These are phyloP conservation scores for Marasmius fiardii DNA, from an alignment of 1,284 basidiomycete genomes.

Conservation along the genomic window DNA sequence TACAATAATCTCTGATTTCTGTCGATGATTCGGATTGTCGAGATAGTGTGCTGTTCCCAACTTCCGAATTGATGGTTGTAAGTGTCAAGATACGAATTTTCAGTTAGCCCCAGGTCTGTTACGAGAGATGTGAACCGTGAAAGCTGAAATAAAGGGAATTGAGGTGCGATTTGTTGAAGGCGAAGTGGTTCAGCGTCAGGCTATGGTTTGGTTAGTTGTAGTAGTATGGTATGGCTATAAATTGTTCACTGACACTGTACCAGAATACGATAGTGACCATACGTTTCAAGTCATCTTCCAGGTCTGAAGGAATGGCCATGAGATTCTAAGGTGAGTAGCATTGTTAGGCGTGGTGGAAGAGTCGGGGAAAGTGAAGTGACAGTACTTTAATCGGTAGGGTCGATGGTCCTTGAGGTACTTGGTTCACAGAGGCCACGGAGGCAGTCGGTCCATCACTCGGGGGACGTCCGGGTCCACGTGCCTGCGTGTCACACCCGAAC, in stretches of 20 bases:
- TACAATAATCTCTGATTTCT: constrained; percentile 44
- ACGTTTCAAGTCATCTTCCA: constrained; percentile 33
- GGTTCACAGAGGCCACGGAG: neutral
- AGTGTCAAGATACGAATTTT: constrained; percentile 54
- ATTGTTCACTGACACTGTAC: constrained; percentile 48
- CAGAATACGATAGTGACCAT: constrained; percentile 65
- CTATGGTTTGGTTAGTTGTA: constrained; percentile 27
- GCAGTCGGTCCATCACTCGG: too few relatives aligned
- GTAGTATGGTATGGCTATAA: constrained; percentile 11
- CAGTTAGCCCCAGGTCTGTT: constrained; percentile 45
- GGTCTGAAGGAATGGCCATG: neutral
- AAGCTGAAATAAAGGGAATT: constrained; percentile 64
- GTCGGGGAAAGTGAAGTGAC: too few relatives aligned
- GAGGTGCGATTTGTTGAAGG: constrained; percentile 53
- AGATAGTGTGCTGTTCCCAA: constrained; percentile 39
- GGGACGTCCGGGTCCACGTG: too few relatives aligned
- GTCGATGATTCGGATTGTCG: constrained; percentile 20
- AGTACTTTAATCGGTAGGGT: neutral
- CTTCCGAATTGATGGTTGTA: constrained; percentile 50
- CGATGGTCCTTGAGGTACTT: neutral
- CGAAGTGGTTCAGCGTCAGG: constrained; percentile 57
- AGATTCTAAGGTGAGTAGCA: neutral
- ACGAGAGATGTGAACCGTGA: constrained; percentile 48
- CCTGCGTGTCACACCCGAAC: too few relatives aligned
- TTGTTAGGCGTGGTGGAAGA: neutral